A percentile compares a stretch with the other conserved stretches of the same genome.
Conservation (phyloP, 225 moss, liverwort and hornwort genomes). For the Neckera pumila region DNA sequence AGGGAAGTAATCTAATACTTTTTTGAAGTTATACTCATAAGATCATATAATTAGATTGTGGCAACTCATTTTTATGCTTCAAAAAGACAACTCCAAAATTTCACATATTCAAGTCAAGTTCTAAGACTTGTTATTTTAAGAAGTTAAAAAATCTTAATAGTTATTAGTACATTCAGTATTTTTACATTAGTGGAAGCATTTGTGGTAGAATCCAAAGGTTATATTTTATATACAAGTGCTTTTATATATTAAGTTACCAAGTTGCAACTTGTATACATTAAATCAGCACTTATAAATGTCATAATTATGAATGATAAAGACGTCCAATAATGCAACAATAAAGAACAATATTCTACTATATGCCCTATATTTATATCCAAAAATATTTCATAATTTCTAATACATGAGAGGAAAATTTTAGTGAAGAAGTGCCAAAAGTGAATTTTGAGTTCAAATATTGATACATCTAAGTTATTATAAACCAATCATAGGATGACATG, state of each 20-base stretch:
- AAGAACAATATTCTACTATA: no score
- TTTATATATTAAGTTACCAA: neutral
- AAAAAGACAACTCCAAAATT: neutral
- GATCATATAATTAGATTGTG: neutral
- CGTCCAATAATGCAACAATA: neutral
- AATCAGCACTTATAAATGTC: neutral
- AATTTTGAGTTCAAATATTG: neutral
- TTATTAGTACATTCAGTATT: neutral
- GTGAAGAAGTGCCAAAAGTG: neutral
- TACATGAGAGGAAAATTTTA: neutral
- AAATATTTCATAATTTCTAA: neutral
- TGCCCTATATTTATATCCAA: no score
- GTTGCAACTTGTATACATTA: neutral
- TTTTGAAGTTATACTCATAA: neutral
- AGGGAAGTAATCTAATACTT: neutral
- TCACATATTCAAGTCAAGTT: neutral
- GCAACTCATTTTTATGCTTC: neutral
- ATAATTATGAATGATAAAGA: no score
- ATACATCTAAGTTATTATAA: neutral
- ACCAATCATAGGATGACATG: neutral
- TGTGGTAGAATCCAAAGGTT: no score
- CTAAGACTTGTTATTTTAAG: neutral
- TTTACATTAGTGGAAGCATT: neutral
- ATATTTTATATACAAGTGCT: neutral
- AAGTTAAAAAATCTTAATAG: neutral